Percentiles rank a stretch among this genome's conserved stretches.
These are phyloP conservation scores for Pyrrhoderma lamaoense DNA, from an alignment of 1,284 basidiomycete genomes.

Conservation along the genomic window DNA sequence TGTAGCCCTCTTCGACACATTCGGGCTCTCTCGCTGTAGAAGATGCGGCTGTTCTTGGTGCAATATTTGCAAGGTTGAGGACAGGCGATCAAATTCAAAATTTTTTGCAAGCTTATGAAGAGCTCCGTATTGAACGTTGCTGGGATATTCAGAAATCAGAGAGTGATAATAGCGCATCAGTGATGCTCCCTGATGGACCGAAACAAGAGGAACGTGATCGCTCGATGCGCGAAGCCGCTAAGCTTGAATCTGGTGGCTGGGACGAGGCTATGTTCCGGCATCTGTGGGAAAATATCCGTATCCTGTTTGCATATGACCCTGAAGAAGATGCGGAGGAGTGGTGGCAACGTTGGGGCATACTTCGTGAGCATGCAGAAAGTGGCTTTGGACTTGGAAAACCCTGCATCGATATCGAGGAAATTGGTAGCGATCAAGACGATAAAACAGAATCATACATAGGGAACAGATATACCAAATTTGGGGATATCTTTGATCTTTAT, in stretches of 20 bases:
- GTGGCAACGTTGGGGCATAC: constrained; percentile 17
- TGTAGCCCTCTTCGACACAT: constrained; percentile 47
- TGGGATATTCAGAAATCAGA: constrained; percentile 32
- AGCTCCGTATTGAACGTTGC: constrained; percentile 37
- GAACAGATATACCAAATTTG: no score
- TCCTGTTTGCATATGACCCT: constrained; percentile 18
- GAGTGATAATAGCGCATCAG: constrained; percentile 32
- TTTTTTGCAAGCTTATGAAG: constrained; percentile 46
- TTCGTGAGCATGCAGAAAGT: constrained; percentile 14
- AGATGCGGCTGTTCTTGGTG: constrained; percentile 50
- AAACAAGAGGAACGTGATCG: constrained; percentile 36
- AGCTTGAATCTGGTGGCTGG: constrained; percentile 14
- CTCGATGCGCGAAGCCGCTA: constrained; percentile 29
- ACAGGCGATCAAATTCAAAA: constrained; percentile 41
- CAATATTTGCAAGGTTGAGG: constrained; percentile 48
- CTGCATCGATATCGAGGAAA: constrained; percentile 1
- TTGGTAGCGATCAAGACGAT: no score
- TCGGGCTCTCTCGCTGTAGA: constrained; percentile 42
- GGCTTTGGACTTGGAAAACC: neutral
- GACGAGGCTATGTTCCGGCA: constrained; percentile 17
- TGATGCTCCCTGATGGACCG: constrained; percentile 34
- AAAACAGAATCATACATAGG: no score
- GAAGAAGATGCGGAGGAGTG: constrained; percentile 18
- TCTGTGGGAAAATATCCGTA: constrained; percentile 16
- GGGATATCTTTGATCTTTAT: neutral